Conservation (phyloP, 2,329 filamentous ascomycete genomes). For the Helminthosporium solani region DNA sequence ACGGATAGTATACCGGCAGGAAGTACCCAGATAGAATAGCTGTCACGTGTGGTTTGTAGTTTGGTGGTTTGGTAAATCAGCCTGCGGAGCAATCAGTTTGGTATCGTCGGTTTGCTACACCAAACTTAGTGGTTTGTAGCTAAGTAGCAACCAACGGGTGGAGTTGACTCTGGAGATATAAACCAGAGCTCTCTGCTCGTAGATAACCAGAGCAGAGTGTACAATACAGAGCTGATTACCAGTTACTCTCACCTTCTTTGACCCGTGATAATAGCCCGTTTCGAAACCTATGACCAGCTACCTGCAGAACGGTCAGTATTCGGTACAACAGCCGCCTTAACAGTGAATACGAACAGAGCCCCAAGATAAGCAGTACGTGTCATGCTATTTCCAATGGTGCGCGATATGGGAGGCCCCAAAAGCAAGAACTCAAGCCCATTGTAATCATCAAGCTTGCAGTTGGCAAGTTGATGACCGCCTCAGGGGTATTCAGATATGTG, state of each 20-base stretch:
- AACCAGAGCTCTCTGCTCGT: too few species aligned
- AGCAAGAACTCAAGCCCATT: conserved; percentile 16
- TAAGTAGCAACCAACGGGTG: too few species aligned
- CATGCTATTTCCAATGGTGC: conserved; percentile 15
- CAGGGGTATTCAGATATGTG: conserved; percentile 20
- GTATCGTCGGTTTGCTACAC: too few species aligned
- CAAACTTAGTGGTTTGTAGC: too few species aligned
- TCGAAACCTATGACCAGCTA: not conserved
- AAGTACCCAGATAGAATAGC: not conserved
- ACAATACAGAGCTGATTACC: too few species aligned
- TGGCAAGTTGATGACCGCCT: conserved; percentile 16
- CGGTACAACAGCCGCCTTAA: conserved; percentile 15
- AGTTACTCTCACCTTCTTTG: too few species aligned
- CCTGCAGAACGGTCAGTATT: not conserved
- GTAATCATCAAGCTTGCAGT: conserved; percentile 18
- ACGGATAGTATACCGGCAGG: not conserved
- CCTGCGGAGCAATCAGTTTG: too few species aligned
- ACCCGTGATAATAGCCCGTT: too few species aligned
- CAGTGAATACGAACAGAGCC: conserved; percentile 13
- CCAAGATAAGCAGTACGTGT: conserved; percentile 14
- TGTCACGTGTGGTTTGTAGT: too few species aligned
- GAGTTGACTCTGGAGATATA: too few species aligned
- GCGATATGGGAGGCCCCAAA: conserved; percentile 15
- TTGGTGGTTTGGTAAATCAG: too few species aligned
- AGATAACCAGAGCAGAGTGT: too few species aligned